Evolutionary conservation across 2,329 filamentous ascomycete genomes (phyloP).

Genomic region (Aspergillus chevalieri): DNA sequence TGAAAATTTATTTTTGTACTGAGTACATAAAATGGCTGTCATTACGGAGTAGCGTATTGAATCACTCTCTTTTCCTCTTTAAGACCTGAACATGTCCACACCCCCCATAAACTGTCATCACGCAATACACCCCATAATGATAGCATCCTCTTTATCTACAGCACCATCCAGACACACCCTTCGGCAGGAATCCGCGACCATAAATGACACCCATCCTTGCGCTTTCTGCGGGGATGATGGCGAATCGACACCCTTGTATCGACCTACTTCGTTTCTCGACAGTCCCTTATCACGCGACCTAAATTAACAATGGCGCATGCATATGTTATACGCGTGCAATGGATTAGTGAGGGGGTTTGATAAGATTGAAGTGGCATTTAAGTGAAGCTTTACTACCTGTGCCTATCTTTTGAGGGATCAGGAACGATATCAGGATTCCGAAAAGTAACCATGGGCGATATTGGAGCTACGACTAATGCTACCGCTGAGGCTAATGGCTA

Average conservation of each 20-base stretch:
- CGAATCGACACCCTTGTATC: slow-evolving; percentile 10
- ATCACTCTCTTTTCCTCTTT: too few species aligned
- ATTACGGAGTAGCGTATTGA: too few species aligned
- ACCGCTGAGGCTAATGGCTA: neutral
- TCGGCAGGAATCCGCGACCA: neutral
- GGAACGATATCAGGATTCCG: neutral
- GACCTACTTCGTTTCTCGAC: neutral
- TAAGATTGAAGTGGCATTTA: too few species aligned
- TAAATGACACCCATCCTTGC: slow-evolving; percentile 7
- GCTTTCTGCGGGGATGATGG: slow-evolving; percentile 15
- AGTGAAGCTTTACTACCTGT: neutral
- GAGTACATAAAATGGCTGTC: too few species aligned
- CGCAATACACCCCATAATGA: neutral
- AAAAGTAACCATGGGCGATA: slow-evolving; percentile 13
- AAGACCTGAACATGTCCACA: too few species aligned
- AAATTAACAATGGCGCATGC: neutral
- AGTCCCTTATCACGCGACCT: neutral
- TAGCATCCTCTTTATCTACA: neutral
- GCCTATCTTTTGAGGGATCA: neutral
- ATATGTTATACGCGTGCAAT: neutral
- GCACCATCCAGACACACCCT: neutral
- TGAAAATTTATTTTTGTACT: too few species aligned
- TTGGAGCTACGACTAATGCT: neutral
- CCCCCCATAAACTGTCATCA: neutral
- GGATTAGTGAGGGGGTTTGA: neutral